Evolutionary conservation across 1,284 basidiomycete genomes (phyloP).

Genomic region (Porodaedalea pini): DNA sequence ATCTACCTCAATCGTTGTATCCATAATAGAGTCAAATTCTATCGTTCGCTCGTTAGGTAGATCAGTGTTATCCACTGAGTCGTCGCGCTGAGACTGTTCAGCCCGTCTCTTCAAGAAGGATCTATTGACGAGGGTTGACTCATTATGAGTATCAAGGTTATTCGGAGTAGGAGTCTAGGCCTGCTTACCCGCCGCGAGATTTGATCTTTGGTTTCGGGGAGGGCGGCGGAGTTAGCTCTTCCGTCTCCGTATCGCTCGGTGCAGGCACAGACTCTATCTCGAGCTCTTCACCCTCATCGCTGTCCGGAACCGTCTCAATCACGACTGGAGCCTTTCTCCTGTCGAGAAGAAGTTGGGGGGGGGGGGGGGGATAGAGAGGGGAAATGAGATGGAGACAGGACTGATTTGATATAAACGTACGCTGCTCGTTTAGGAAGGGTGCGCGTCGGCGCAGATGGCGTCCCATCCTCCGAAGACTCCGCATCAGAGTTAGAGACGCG

Average conservation of each 20-base stretch:
- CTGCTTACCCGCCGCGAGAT: slow-evolving; percentile 4
- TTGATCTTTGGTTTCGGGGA: slow-evolving; percentile 12
- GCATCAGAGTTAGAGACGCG: slow-evolving; percentile 26
- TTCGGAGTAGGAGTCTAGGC: neutral
- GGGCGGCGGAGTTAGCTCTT: slow-evolving; percentile 32
- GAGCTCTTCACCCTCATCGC: slow-evolving; percentile 37
- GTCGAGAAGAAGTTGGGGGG: neutral
- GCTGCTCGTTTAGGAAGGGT: slow-evolving; percentile 22
- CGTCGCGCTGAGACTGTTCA: neutral
- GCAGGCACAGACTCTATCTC: slow-evolving; percentile 25
- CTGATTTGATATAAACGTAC: slow-evolving; percentile 12
- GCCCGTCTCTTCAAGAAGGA: neutral
- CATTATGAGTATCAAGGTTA: neutral
- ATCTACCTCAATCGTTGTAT: slow-evolving; percentile 15
- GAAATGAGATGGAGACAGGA: neutral
- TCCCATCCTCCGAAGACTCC: slow-evolving; percentile 2
- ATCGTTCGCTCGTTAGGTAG: neutral
- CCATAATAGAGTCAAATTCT: slow-evolving; percentile 25
- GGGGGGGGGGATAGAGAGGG: neutral
- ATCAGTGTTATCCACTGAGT: neutral
- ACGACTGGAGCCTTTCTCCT: slow-evolving; percentile 15
- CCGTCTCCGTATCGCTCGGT: slow-evolving; percentile 20
- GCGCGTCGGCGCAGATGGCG: slow-evolving; percentile 19
- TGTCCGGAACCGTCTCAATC: slow-evolving; percentile 2
- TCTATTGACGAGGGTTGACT: neutral